Evolutionary conservation across 2,329 filamentous ascomycete genomes (phyloP), one percentile per base, ranked within the genome.

Genomic region (Alternaria sp.): DNA sequence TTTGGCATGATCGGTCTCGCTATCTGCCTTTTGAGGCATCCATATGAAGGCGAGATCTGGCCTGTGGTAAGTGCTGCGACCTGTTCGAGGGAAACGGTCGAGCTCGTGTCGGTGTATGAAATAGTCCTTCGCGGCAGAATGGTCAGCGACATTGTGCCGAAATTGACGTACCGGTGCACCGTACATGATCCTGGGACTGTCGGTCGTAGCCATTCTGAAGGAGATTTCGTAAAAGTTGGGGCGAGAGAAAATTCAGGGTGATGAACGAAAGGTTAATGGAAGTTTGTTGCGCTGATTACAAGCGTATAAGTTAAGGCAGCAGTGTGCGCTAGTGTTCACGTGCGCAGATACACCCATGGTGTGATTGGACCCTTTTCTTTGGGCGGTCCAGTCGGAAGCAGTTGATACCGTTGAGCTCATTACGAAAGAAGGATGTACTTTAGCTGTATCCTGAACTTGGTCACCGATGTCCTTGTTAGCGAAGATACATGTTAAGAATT

Each of bases 181-280:
- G 4, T n/a, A 40, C 32, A 40, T 0, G 8, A 40, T 40, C 8
- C 1, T 40, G 8, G 32, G 32, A 0, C 8, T 0, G 0, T 0
- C 32, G 15, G 15, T 40, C 0, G 8, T n/a, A 1, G 32, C 4
- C 30, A 36, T 36, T 8, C 6, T 36, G 30, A 7, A 15, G 6
- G 12, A 13, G 28, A 30, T 23, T 23, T 23, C 23, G 23, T 23
- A 23, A 23, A 23, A 23, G 23, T 25, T 25, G 23, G 5, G 23
- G 23, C 6, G 6, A 25, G 23, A 25, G 23, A 25, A 25, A 25
- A 25, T 6, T 23, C 23, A 23, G 23, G 23, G 23, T 23, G 23
- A 23, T 23, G 23, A 23, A 23, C 23, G 23, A 25, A 25, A 25
- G 23, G 23, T 8, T 8, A 8, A 8, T 25, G 21, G 30, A 32